Evolutionary conservation across 2,329 filamentous ascomycete genomes (phyloP), one percentile per base, ranked within the genome.

Genomic region (Ceratocystis albifundus): DNA sequence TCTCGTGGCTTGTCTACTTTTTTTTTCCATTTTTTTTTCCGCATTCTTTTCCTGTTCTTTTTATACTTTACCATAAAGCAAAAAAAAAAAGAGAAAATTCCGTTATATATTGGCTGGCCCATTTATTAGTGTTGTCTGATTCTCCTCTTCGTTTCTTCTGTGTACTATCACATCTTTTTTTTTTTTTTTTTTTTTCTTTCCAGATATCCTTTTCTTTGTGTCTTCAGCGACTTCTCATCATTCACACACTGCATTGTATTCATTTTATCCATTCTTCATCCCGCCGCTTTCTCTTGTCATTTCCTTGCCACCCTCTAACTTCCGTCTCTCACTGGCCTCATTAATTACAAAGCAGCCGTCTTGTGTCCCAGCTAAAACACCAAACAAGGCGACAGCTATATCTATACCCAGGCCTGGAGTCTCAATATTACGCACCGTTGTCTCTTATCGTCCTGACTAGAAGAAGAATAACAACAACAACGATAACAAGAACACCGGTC

Each of bases 41-140:
- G 2, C 32, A 10, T 55, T 57, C 17, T 20, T 20, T 63, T 25
- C 17, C n/a, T 66, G n/a, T 66, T 66, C 48, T 30, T 66, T 62
- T 63, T 63, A 45, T 62, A 28, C 36, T 28, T 28, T 8, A 15
- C 10, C 55, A 61, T n/a, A 62, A 45, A 28, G n/a, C n/a, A n/a
- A 45, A 1, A 22, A 30, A 30, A 30, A 57, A 59, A 59, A 59
- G 10, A 57, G 7, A 2, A 20, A 55, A 25, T 17, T 30, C 55
- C 50, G 22, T 32, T 55, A 41, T 63, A 50, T 63, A 48, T 32
- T 55, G 65, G 64, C 64, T 44, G 64, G 64, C 50, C 64, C 64
- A 50, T 46, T 46, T 62, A 45, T 36, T 22, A 59, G 15, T 28
- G 53, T n/a, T 17, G 12, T 62, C 36, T 28, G 5, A 22, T 4